Evolutionary conservation across 768 basidiomycete species (phyloP).

Genomic region (Kwoniella dendrophila): DNA sequence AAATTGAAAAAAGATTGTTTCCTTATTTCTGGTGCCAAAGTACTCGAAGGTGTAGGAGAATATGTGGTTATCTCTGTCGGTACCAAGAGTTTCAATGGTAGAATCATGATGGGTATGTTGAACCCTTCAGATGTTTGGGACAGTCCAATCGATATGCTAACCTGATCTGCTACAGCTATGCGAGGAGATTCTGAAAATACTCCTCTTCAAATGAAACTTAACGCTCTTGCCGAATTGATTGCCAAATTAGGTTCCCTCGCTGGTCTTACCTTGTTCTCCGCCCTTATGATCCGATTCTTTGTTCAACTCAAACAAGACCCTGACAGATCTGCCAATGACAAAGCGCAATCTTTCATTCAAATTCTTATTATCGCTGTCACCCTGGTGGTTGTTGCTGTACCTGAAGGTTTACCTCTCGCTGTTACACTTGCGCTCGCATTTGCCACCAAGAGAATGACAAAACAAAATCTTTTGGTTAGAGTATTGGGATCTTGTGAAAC

Average conservation of each 20-base stretch:
- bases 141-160: conserved; percentile 6
- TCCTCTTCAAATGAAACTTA: conserved; percentile 90
- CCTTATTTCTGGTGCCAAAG: conserved; percentile 85
- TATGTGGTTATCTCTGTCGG: conserved; percentile 95
- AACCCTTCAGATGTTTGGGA: too few species aligned
- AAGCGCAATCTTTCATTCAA: conserved; percentile 86
- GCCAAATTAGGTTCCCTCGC: conserved; percentile 84
- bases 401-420: conserved; percentile 91
- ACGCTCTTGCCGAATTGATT: conserved; percentile 89
- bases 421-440: conserved; percentile 96
- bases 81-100: conserved; percentile 87
- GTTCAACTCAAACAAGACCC: conserved; percentile 77
- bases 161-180: conserved; percentile 63
- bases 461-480: conserved; percentile 90
- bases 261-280: conserved; percentile 75
- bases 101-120: conserved; percentile 90
- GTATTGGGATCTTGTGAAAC: conserved; percentile 96
- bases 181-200: conserved; percentile 85
- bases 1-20: conserved; percentile 82
- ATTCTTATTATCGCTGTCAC: conserved; percentile 95
- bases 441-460: conserved; percentile 97
- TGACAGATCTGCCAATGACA: conserved; percentile 69
- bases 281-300: conserved; percentile 92
- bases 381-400: conserved; percentile 81
- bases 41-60: conserved; percentile 87